Percentiles rank a stretch among this genome's conserved stretches.
Evolutionary conservation across 345 rosid genomes (phyloP).

Genomic region (Anastatica hierochuntica): DNA sequence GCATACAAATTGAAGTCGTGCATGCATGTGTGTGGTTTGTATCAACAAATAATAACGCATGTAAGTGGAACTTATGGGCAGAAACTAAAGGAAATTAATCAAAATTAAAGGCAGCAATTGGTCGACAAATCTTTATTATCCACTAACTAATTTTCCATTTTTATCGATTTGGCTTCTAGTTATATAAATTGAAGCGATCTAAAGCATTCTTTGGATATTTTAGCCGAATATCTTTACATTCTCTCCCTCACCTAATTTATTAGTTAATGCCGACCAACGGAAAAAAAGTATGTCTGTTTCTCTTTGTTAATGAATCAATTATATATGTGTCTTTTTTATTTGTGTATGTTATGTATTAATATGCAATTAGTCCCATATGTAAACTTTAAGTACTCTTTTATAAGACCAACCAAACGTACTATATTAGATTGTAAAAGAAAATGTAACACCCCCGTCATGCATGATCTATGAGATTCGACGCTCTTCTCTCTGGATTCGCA

Average conservation of each 20-base stretch:
- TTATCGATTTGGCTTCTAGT: too few species aligned
- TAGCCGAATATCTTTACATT: constrained; percentile 18
- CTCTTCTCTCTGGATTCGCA: too few species aligned
- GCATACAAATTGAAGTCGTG: too few species aligned
- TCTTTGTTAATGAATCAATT: constrained; percentile 1
- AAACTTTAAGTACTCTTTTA: too few species aligned
- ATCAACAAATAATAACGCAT: constrained; percentile 8
- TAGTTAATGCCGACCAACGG: constrained; percentile 5
- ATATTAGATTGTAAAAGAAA: too few species aligned
- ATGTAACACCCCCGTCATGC: too few species aligned
- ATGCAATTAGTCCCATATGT: too few species aligned
- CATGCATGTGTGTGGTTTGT: not conserved
- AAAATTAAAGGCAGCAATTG: constrained; percentile 7
- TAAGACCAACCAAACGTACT: too few species aligned
- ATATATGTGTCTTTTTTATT: not conserved
- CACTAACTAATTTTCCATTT: constrained; percentile 8
- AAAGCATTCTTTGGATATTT: constrained; percentile 9
- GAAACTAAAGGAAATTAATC: not conserved
- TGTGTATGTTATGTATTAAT: not conserved
- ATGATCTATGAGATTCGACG: too few species aligned
- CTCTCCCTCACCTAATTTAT: not conserved
- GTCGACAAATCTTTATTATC: constrained; percentile 18
- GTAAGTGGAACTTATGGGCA: constrained; percentile 15
- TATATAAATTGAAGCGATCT: not conserved
- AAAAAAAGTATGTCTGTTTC: not conserved